Evolutionary conservation across 176 grass and related monocot genomes (phyloP), one percentile per base, ranked within the genome.

Genomic region (Avena insularis): DNA sequence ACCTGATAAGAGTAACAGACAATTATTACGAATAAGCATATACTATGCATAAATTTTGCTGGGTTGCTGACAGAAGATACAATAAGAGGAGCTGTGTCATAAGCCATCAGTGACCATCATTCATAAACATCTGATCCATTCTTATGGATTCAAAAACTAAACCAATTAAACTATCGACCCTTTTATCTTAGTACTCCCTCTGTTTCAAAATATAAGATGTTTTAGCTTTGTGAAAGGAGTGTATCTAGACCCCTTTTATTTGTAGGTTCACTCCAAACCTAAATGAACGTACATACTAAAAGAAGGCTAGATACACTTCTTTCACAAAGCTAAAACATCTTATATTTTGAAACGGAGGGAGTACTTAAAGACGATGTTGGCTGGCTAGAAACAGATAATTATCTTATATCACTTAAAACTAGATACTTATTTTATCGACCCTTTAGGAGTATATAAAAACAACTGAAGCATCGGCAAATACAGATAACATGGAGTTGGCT

Each of bases 1-100:
- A 98, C 97, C 97, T 98, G 94, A 81, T 87, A 88, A 61, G 57
- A 79, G 36, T 58, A 81, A 81, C 53, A 85, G 8, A 20, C 56
- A 21, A 54, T 73, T 79, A 54, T 73, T 79, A 77, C n/a, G 19
- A 68, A 83, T 72, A 83, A 79, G 54, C 61, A 72, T 72, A 90
- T 65, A 60, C 2, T 1, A 50, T 45, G 45, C 71, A 71, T 61
- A 8, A 77, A 77, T 54, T 53, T 21, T 45, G 46, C 0, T 35
- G 36, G 54, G 21, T 20, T 25, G 21, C 35, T 12, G 0, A 48
- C 65, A 71, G 3, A 62, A 62, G 21, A 25, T 12, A 6, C 73
- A 36, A 6, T 1, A 53, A 69, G 21, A 87, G 40, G 3, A 11
- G 38, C 12, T 62, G 33, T 68, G 47, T 2, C 31, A 45, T 84